Evolutionary conservation across 371 early-diverging fungal genomes (phyloP).

Genomic region (Rhizopus microsporus): DNA sequence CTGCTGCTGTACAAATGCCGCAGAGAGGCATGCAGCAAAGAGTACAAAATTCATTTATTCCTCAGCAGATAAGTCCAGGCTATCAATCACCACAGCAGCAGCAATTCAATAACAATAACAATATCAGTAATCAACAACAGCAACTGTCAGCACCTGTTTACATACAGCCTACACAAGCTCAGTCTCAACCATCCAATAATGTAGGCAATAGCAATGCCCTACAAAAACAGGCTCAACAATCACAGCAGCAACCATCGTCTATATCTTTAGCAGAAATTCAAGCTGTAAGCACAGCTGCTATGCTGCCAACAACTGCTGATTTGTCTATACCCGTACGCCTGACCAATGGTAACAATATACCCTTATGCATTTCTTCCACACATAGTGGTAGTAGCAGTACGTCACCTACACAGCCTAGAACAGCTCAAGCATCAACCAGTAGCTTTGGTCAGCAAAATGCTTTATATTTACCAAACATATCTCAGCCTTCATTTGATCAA

Average conservation of each 20-base stretch:
- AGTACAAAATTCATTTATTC: too few species aligned
- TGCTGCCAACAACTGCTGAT: background rate
- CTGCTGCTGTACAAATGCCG: too few species aligned
- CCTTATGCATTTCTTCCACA: too few species aligned
- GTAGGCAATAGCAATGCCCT: too few species aligned
- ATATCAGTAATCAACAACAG: background rate
- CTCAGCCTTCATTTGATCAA: background rate
- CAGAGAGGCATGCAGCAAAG: too few species aligned
- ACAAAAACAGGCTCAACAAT: too few species aligned
- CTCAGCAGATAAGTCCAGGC: too few species aligned
- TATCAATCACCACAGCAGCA: background rate
- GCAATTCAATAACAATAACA: conserved; percentile 1
- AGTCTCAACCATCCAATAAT: background rate
- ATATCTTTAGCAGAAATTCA: background rate
- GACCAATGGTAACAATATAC: too few species aligned
- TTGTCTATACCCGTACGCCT: too few species aligned
- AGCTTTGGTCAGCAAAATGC: background rate
- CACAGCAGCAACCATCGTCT: too few species aligned
- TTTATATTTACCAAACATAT: background rate
- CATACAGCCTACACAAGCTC: background rate
- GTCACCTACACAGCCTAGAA: too few species aligned
- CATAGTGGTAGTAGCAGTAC: background rate
- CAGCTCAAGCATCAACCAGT: too few species aligned
- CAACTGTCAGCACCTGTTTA: background rate
- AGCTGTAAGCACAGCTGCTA: background rate